Conservation (phyloP, 495 filamentous ascomycete species). For the Xylaria nigripes region DNA sequence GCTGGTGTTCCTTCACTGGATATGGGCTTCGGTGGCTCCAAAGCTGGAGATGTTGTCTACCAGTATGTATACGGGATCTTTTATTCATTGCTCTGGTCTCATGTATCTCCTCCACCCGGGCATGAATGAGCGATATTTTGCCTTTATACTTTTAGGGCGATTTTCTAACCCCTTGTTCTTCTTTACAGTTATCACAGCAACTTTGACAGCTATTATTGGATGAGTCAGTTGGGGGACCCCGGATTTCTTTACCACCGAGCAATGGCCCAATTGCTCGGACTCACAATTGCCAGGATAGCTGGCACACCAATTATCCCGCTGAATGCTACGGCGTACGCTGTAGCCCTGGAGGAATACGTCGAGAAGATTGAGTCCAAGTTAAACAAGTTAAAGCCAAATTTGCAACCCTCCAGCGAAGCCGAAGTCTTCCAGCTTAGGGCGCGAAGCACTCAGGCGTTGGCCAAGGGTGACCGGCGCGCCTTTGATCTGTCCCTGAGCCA, state of each 20-base stretch:
- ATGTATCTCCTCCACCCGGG: neutral
- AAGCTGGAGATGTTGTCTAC: conserved; percentile 41
- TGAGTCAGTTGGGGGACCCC: conserved; percentile 73
- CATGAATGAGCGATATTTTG: neutral
- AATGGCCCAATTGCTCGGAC: conserved; percentile 69
- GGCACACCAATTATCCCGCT: conserved; percentile 73
- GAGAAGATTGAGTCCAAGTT: conserved; percentile 59
- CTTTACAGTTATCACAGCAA: conserved; percentile 55
- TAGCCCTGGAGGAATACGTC: conserved; percentile 55
- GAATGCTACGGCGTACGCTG: conserved; percentile 66
- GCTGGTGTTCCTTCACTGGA: conserved; percentile 82
- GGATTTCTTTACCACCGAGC: conserved; percentile 73
- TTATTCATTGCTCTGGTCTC: neutral
- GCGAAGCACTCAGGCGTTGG: conserved; percentile 28
- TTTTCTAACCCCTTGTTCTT: neutral
- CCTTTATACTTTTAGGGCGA: neutral
- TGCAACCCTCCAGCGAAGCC: conserved; percentile 38
- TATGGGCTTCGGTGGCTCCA: conserved; percentile 60
- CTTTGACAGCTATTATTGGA: conserved; percentile 90
- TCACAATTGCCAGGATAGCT: conserved; percentile 71
- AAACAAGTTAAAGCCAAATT: conserved; percentile 19
- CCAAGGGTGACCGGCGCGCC: conserved; percentile 46
- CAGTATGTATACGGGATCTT: conserved; percentile 45
- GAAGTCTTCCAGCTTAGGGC: conserved; percentile 45
- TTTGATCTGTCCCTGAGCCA: conserved; percentile 40